These are phyloP conservation scores for Meredithiella fracta DNA, from an alignment of 2,329 filamentous ascomycete genomes.

Conservation along the genomic window DNA sequence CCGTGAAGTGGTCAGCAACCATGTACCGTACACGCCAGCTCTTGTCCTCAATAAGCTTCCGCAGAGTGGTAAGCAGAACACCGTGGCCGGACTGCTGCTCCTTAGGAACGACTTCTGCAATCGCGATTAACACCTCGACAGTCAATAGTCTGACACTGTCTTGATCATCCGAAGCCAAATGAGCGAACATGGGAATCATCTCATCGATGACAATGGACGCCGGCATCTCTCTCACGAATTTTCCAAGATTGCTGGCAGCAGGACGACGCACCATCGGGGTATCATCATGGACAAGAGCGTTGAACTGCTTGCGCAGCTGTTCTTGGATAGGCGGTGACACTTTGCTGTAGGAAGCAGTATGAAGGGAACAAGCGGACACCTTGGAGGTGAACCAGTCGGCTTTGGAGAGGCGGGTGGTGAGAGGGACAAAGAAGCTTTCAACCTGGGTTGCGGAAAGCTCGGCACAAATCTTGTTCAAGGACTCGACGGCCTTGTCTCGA, in stretches of 20 bases:
- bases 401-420: constrained; percentile 90
- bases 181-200: constrained; percentile 98
- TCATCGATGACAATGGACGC: constrained; percentile 84
- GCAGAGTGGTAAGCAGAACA: constrained; percentile 74
- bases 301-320: constrained; percentile 79
- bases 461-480: constrained; percentile 96
- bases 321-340: constrained; percentile 78
- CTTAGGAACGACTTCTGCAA: constrained; percentile 93
- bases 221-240: constrained; percentile 95
- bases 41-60: constrained; percentile 95
- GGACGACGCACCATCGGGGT: constrained; percentile 98
- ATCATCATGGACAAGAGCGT: constrained; percentile 88
- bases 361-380: constrained; percentile 92
- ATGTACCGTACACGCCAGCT: constrained; percentile 99
- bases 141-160: constrained; percentile 92
- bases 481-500: constrained; percentile 97
- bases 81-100: constrained; percentile 96
- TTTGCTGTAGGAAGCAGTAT: constrained; percentile 84
- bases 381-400: constrained; percentile 99
- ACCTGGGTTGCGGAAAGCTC: constrained; percentile 82
- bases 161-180: constrained; percentile 89
- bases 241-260: constrained; percentile 87
- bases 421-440: constrained; percentile 92
- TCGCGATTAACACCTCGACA: constrained; percentile 88
- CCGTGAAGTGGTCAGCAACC: constrained; percentile 97